Evolutionary conservation across 2,329 filamentous ascomycete species (phyloP), one percentile per base, ranked within the genome.

Genomic region (Aspergillus terreus): DNA sequence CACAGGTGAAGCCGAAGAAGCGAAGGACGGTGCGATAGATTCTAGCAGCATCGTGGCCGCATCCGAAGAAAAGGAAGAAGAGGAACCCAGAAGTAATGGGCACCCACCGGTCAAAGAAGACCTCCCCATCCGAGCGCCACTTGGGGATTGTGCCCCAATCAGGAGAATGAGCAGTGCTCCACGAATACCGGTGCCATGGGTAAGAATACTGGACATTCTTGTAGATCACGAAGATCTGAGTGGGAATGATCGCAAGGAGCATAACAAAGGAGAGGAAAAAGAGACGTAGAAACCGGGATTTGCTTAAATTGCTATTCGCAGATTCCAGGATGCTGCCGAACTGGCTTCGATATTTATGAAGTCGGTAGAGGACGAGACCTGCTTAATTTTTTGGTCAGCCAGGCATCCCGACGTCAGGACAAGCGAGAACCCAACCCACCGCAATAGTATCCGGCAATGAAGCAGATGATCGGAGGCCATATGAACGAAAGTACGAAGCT

Each of bases 31-130:
- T 65, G 47, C 71, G 72, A 61, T 85, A 86, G 66, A 82, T 78
- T 21, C 72, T 70, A 4, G 73, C 70, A 0, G 84, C 84, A 60
- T 88, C 85, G 23, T 71, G 73, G 27, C 84, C 85, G 14, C 83
- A 78, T 7, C 85, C 85, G 57, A 87, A 87, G 60, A 85, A 80
- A n/a, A 79, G 47, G 62, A 87, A 87, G 11, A 82, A 68, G 23
- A 83, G 52, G 52, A 80, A 76, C 0, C 80, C 81, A 3, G 77
- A 71, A 0, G 63, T 74, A 9, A 86, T 70, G 44, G 80, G 76
- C 17, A 80, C 73, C 81, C 82, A 88, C 27, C 79, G 76, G 61
- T 85, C 80, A 53, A 79, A 79, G 41, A 73, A 64, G 36, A 80
- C 69, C 2, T 56, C 9, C 33, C 80, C 76, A 38, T 69, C 35